phyloP scores from a whole-genome alignment of 2,329 filamentous ascomycete species.

The Fusarium proliferatum region DNA sequence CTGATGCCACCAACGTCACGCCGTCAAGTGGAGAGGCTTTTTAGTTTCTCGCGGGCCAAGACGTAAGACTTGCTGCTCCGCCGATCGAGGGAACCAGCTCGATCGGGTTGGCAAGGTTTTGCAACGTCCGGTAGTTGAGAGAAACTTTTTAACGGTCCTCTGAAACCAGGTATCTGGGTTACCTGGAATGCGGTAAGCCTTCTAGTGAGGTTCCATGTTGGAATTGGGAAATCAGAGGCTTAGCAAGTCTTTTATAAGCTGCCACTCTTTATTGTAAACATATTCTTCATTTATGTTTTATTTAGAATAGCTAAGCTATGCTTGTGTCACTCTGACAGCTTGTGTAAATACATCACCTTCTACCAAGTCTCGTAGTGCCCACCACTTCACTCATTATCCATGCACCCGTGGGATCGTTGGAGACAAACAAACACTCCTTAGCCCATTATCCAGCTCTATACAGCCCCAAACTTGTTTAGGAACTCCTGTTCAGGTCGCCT shows the following conservation, averaged over 20 bases:
- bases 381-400: not conserved
- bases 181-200: conserved; percentile 15
- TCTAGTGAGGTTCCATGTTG: conserved; percentile 12
- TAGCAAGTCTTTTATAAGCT: not conserved
- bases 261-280: not conserved
- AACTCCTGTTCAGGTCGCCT: not conserved
- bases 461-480: not conserved
- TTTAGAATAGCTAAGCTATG: no score
- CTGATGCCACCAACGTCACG: conserved; percentile 9
- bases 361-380: not conserved
- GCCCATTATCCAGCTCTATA: rapidly evolving
- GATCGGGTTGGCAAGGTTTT: not conserved
- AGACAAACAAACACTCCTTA: not conserved
- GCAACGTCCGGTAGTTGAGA: conserved; percentile 1
- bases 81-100: not conserved
- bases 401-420: not conserved
- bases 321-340: not conserved
- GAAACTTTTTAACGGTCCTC: conserved; percentile 10
- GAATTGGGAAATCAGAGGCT: not conserved
- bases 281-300: not conserved
- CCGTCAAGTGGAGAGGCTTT: not conserved
- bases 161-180: not conserved
- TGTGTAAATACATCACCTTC: not conserved
- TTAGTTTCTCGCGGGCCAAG: not conserved
- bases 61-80: not conserved